Percentiles rank a stretch among this genome's conserved stretches.
These are phyloP conservation scores for Linderniella brevidens DNA, from an alignment of 257 asterid genomes.

Conservation along the genomic window DNA sequence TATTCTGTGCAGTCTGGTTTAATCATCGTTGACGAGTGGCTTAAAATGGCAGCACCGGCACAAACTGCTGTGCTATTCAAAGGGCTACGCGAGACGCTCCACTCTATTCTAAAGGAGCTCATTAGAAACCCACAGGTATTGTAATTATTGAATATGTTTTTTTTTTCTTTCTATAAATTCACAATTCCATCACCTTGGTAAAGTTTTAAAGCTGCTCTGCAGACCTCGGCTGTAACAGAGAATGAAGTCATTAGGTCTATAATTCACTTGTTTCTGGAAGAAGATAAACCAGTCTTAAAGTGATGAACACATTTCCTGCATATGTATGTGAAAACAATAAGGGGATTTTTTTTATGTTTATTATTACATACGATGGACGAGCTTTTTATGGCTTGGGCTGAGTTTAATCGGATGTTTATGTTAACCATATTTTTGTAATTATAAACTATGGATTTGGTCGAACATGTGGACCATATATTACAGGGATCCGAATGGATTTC, in stretches of 20 bases:
- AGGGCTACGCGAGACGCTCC: constrained; percentile 71
- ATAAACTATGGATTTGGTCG: too few relatives aligned
- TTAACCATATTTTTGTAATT: too few relatives aligned
- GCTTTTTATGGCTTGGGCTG: too few relatives aligned
- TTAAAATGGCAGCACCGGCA: constrained; percentile 82
- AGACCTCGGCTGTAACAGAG: constrained; percentile 28
- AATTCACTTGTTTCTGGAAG: constrained; percentile 70
- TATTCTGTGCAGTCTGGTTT: constrained; percentile 61
- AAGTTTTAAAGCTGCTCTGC: constrained; percentile 7
- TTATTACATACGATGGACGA: too few relatives aligned
- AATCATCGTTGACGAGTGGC: constrained; percentile 64
- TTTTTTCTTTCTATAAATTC: constrained; percentile 2
- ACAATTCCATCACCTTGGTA: not conserved
- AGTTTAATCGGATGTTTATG: too few relatives aligned
- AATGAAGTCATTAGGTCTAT: constrained; percentile 72
- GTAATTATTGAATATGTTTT: constrained; percentile 3
- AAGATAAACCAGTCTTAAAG: constrained; percentile 39
- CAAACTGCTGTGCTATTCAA: constrained; percentile 90
- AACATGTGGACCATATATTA: too few relatives aligned
- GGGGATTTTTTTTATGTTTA: too few relatives aligned
- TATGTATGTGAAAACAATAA: too few relatives aligned
- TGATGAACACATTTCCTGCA: too few relatives aligned
- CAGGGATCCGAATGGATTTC: too few relatives aligned
- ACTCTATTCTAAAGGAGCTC: constrained; percentile 68
- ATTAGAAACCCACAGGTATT: constrained; percentile 75